Evolutionary conservation across 2,329 filamentous ascomycete genomes (phyloP).

Genomic region (Rutstroemia sp.): DNA sequence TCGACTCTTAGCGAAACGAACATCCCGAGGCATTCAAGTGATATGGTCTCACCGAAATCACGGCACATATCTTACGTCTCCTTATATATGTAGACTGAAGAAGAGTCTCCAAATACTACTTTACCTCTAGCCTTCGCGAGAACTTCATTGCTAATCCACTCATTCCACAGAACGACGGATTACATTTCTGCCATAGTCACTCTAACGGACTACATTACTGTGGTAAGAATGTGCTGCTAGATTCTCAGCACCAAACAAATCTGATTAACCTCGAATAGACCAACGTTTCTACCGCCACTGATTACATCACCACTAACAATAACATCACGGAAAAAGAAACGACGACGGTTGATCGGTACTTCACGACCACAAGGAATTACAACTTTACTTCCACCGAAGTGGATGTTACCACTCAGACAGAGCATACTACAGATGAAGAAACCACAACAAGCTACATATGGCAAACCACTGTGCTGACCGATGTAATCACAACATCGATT

Average conservation of each 20-base stretch:
- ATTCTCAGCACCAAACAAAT: not conserved
- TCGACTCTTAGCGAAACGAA: too few species aligned
- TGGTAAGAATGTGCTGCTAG: not conserved
- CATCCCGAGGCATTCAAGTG: too few species aligned
- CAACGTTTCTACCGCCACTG: not conserved
- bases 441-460: slow-evolving; percentile 3
- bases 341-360: not conserved
- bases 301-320: too few species aligned
- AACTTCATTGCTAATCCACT: not conserved
- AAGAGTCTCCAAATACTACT: too few species aligned
- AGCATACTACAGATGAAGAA: slow-evolving; percentile 5
- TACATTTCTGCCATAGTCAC: slow-evolving; percentile 4
- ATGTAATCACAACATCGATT: slow-evolving; percentile 13
- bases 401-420: slow-evolving; percentile 2
- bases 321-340: not conserved
- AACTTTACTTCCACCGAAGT: slow-evolving; percentile 4
- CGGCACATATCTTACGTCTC: too few species aligned
- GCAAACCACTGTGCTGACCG: slow-evolving; percentile 9
- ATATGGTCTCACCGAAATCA: too few species aligned
- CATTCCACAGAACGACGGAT: not conserved
- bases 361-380: not conserved
- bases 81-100: too few species aligned
- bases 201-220: not conserved
- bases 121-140: too few species aligned
- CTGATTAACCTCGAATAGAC: not conserved